A percentile compares a stretch with the other conserved stretches of the same genome.
phyloP scores from a whole-genome alignment of 2,329 filamentous ascomycete genomes.

The Capronia epimyces region DNA sequence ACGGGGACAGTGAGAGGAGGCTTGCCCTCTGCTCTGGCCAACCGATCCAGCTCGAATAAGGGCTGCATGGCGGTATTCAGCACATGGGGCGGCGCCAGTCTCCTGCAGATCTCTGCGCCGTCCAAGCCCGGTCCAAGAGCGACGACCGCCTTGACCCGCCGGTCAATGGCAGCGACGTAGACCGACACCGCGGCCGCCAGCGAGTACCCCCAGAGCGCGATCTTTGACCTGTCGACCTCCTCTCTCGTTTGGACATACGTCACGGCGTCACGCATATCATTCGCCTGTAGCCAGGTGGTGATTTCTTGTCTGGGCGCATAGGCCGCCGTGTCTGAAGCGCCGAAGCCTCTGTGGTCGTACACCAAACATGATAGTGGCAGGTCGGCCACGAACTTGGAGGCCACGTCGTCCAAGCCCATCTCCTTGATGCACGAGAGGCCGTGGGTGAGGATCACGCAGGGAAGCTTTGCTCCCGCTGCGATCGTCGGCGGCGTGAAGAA shows the following conservation, averaged over 20 bases:
- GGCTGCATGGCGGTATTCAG: slow-evolving; percentile 25
- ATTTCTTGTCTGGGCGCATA: slow-evolving; percentile 34
- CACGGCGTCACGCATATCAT: slow-evolving; percentile 38
- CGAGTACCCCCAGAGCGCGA: slow-evolving; percentile 38
- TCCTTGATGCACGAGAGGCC: slow-evolving; percentile 26
- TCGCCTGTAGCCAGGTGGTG: slow-evolving; percentile 31
- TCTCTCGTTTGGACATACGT: slow-evolving; percentile 31
- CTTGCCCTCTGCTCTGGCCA: slow-evolving; percentile 33
- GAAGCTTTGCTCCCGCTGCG: slow-evolving; percentile 8
- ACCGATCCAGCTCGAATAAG: slow-evolving; percentile 28
- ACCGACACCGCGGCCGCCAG: slow-evolving; percentile 37
- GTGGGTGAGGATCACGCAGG: slow-evolving; percentile 24
- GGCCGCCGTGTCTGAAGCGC: slow-evolving; percentile 32
- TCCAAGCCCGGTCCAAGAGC: slow-evolving; percentile 33
- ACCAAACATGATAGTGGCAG: slow-evolving; percentile 26
- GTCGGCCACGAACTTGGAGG: slow-evolving; percentile 15
- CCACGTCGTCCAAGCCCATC: slow-evolving; percentile 22
- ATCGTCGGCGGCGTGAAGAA: slow-evolving; percentile 17
- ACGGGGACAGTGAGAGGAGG: slow-evolving; percentile 32
- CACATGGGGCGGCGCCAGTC: slow-evolving; percentile 33
- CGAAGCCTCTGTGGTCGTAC: slow-evolving; percentile 34
- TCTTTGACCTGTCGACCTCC: slow-evolving; percentile 30
- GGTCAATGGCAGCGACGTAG: slow-evolving; percentile 38
- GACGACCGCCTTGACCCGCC: slow-evolving; percentile 38
- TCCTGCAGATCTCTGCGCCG: slow-evolving; percentile 33